Percentiles rank a stretch among this genome's conserved stretches.
Evolutionary conservation across 2,329 filamentous ascomycete species (phyloP).

Genomic region (Ophiostoma ulmi): DNA sequence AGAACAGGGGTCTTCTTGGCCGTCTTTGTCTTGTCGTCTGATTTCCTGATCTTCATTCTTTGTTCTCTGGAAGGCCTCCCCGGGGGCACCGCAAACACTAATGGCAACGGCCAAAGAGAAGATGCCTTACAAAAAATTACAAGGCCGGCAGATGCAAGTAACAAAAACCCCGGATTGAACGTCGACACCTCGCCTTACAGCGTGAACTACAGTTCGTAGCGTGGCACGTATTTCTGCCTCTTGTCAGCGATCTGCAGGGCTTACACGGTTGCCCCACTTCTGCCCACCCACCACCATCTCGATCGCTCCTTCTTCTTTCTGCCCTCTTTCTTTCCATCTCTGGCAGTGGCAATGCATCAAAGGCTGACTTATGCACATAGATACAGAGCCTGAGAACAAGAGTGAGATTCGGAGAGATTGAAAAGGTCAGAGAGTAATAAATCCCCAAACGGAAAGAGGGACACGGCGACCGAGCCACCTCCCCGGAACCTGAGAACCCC

Average conservation of each 20-base stretch:
- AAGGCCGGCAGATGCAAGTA: not conserved
- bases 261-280: slow-evolving; percentile 24
- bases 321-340: not conserved
- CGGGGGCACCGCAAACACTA: not conserved
- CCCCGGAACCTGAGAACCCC: not conserved
- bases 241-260: slow-evolving; percentile 22
- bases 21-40: not conserved
- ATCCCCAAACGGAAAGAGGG: slow-evolving; percentile 4
- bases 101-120: not conserved
- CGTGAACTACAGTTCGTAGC: not conserved
- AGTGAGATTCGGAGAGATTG: not conserved
- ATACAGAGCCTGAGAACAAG: not conserved
- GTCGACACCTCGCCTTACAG: not conserved
- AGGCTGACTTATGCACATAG: not conserved
- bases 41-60: not conserved
- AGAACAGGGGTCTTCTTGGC: not conserved
- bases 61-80: not conserved
- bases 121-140: not conserved
- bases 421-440: not conserved
- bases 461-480: slow-evolving; percentile 3
- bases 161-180: not conserved
- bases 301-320: slow-evolving; percentile 7
- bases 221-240: not conserved
- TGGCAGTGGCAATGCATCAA: not conserved
- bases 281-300: slow-evolving; percentile 18